Percentiles rank a stretch among this genome's conserved stretches.
phyloP scores from a whole-genome alignment of 495 filamentous ascomycete genomes.

The Viridothelium virens region DNA sequence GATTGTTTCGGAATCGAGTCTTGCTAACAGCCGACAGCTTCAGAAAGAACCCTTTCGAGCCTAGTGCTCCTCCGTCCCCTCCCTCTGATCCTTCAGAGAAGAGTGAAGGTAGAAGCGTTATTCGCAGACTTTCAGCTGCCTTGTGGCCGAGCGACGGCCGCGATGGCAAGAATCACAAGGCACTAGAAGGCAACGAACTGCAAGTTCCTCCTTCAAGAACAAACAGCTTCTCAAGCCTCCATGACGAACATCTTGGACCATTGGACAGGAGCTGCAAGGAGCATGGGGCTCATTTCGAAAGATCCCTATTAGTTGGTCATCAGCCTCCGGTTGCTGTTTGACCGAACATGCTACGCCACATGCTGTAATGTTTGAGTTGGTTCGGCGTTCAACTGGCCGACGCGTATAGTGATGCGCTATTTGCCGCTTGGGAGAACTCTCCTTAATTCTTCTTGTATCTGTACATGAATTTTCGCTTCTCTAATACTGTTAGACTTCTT shows the following conservation, averaged over 20 bases:
- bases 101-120: not conserved
- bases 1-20: not conserved
- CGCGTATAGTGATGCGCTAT: not conserved
- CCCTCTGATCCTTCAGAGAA: not conserved
- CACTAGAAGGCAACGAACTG: not conserved
- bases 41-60: constrained; percentile 2
- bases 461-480: constrained; percentile 3
- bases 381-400: not conserved
- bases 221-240: not conserved
- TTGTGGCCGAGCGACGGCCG: not conserved
- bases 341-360: not conserved
- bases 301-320: not conserved
- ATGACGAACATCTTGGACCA: not conserved
- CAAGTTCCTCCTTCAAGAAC: not conserved
- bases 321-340: constrained; percentile 4
- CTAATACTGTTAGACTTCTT: not conserved
- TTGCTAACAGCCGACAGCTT: not conserved
- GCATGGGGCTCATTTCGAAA: not conserved
- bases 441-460: not conserved
- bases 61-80: not conserved
- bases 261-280: constrained; percentile 6
- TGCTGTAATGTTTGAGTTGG: not conserved
- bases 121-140: not conserved
- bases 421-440: not conserved
- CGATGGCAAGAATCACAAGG: not conserved